These are phyloP conservation scores for Actinomortierella wolfii DNA, from an alignment of 371 early-diverging fungal genomes.

Conservation along the genomic window DNA sequence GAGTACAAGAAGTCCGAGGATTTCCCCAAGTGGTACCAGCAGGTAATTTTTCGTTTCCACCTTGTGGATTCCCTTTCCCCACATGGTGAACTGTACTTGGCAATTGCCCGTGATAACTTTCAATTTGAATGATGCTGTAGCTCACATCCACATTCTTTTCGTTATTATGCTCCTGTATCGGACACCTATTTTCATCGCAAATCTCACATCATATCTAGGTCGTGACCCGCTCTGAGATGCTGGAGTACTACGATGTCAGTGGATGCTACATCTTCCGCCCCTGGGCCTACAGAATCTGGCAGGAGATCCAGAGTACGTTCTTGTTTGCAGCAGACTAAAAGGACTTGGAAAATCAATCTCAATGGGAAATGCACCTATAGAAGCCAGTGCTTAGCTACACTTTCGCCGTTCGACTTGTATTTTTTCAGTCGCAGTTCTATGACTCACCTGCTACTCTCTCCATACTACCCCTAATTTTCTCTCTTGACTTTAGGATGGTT, in stretches of 20 bases:
- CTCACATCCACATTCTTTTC: not conserved
- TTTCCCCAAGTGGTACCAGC: slow-evolving; percentile 94
- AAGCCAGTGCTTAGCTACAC: slow-evolving; percentile 1
- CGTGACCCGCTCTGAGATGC: slow-evolving; percentile 95
- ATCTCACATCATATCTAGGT: slow-evolving; percentile 51
- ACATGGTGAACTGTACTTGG: not conserved
- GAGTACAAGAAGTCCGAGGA: slow-evolving; percentile 92
- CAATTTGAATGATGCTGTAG: no score
- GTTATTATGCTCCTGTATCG: not conserved
- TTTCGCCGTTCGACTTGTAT: not conserved
- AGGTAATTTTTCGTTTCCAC: slow-evolving; percentile 54
- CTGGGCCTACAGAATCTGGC: slow-evolving; percentile 98
- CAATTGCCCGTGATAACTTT: no score
- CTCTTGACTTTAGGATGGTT: slow-evolving; percentile 77
- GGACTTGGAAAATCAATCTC: not conserved
- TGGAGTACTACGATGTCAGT: slow-evolving; percentile 99
- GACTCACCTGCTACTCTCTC: not conserved
- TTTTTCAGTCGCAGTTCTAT: not conserved
- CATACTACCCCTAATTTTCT: slow-evolving; percentile 1
- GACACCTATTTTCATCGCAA: not conserved
- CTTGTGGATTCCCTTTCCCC: not conserved
- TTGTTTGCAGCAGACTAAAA: not conserved
- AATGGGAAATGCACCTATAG: no score
- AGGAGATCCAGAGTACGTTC: slow-evolving; percentile 83
- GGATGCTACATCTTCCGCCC: slow-evolving; percentile 99